A percentile compares a stretch with the other conserved stretches of the same genome.
These are phyloP conservation scores for Helenozyma rhizophorensis DNA, from an alignment of 805 yeast species.

Conservation along the genomic window DNA sequence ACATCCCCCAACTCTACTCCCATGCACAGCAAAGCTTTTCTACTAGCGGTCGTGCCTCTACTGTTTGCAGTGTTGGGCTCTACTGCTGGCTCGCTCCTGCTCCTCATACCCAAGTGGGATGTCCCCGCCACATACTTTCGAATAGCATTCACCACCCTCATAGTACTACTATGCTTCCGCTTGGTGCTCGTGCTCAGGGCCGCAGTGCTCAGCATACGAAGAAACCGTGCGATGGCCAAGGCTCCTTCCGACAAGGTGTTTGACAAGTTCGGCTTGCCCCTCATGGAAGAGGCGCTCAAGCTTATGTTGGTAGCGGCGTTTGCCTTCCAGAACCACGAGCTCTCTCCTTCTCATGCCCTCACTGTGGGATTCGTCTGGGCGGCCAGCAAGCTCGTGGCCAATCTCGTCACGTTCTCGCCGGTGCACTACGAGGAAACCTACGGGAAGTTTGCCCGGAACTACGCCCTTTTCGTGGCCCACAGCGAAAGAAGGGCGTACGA, in stretches of 20 bases:
- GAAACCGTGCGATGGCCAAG: not conserved
- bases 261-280: slow-evolving; percentile 9
- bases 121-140: no score
- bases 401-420: slow-evolving; percentile 10
- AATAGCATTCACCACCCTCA: no score
- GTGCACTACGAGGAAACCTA: slow-evolving; percentile 4
- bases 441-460: slow-evolving; percentile 5
- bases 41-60: slow-evolving; percentile 3
- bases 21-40: slow-evolving; percentile 5
- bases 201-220: no score
- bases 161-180: no score
- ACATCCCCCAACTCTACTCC: not conserved
- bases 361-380: slow-evolving; percentile 7
- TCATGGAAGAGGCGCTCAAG: slow-evolving; percentile 8
- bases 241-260: slow-evolving; percentile 1
- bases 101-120: no score
- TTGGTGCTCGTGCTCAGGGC: no score
- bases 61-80: not conserved
- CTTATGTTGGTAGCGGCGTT: slow-evolving; percentile 1
- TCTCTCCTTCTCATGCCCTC: slow-evolving; percentile 3
- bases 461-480: slow-evolving; percentile 2
- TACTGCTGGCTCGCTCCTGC: no score
- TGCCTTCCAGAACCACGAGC: slow-evolving; percentile 1
- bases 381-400: slow-evolving; percentile 7
- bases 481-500: not conserved